Evolutionary conservation across 192 early-diverging fungal species (phyloP).

Genomic region (Jimgerdemannia lactiflua): DNA sequence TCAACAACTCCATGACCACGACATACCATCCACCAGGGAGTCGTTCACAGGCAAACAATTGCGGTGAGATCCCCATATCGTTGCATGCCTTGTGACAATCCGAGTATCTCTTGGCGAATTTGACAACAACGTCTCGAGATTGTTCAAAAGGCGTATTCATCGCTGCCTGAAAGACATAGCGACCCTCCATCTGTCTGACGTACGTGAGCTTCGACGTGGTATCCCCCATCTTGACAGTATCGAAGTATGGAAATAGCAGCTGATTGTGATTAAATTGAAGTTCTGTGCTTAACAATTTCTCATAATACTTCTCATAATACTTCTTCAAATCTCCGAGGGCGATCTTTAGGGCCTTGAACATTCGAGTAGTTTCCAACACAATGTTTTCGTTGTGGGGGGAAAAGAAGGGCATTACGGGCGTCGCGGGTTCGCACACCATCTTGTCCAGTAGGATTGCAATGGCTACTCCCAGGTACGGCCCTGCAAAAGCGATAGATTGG

Average conservation of each 20-base stretch:
- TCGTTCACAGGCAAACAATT: background rate
- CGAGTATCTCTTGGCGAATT: constrained; percentile 8
- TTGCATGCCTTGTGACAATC: background rate
- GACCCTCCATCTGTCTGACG: background rate
- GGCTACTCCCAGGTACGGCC: background rate
- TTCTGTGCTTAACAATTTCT: background rate
- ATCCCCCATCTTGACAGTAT: background rate
- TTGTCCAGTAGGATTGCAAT: background rate
- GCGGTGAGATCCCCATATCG: background rate
- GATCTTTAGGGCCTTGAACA: constrained; percentile 2
- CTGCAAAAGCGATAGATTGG: background rate
- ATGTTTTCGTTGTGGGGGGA: constrained; percentile 1
- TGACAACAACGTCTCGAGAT: constrained; percentile 1
- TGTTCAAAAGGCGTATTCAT: background rate
- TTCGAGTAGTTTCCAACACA: background rate
- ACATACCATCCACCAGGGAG: background rate
- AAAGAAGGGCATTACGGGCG: background rate
- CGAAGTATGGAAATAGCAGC: background rate
- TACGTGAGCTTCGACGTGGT: background rate
- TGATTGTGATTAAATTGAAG: background rate
- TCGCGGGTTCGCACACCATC: background rate
- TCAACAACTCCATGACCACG: background rate
- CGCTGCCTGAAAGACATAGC: background rate
- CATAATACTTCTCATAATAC: too few species aligned
- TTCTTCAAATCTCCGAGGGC: background rate